These are phyloP conservation scores for Penicillium pulvis DNA, from an alignment of 495 filamentous ascomycete species.

Conservation along the genomic window DNA sequence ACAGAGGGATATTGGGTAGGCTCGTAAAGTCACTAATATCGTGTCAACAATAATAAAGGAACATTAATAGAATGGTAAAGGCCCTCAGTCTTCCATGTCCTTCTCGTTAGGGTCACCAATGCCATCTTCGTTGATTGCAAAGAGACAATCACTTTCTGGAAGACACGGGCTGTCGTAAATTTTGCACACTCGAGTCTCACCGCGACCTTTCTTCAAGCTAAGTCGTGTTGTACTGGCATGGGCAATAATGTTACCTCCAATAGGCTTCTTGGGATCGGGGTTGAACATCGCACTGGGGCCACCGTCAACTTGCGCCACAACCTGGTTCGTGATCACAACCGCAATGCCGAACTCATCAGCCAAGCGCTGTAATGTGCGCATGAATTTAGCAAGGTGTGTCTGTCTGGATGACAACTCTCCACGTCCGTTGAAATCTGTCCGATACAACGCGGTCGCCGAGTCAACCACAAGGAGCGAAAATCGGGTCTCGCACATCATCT, in stretches of 20 bases:
- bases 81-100: slow-evolving; percentile 64
- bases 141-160: slow-evolving; percentile 93
- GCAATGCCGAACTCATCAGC: slow-evolving; percentile 98
- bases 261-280: slow-evolving; percentile 97
- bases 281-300: slow-evolving; percentile 98
- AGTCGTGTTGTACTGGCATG: slow-evolving; percentile 91
- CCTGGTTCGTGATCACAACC: slow-evolving; percentile 98
- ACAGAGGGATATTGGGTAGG: slow-evolving; percentile 14
- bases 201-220: slow-evolving; percentile 91
- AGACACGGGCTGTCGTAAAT: slow-evolving; percentile 98
- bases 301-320: slow-evolving; percentile 96
- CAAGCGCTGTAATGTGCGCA: slow-evolving; percentile 89
- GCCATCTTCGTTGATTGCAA: slow-evolving; percentile 95
- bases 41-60: slow-evolving; percentile 15
- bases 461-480: slow-evolving; percentile 96
- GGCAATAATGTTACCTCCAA: slow-evolving; percentile 98
- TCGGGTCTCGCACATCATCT: slow-evolving; percentile 99
- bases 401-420: slow-evolving; percentile 90
- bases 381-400: slow-evolving; percentile 94
- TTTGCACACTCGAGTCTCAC: slow-evolving; percentile 95
- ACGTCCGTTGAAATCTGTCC: slow-evolving; percentile 93
- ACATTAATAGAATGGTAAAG: slow-evolving; percentile 1
- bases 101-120: slow-evolving; percentile 96
- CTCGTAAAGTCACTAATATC: slow-evolving; percentile 40
- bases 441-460: slow-evolving; percentile 90